Evolutionary conservation across 371 early-diverging fungal genomes (phyloP).

Genomic region (Nosema muscidifuracis): DNA sequence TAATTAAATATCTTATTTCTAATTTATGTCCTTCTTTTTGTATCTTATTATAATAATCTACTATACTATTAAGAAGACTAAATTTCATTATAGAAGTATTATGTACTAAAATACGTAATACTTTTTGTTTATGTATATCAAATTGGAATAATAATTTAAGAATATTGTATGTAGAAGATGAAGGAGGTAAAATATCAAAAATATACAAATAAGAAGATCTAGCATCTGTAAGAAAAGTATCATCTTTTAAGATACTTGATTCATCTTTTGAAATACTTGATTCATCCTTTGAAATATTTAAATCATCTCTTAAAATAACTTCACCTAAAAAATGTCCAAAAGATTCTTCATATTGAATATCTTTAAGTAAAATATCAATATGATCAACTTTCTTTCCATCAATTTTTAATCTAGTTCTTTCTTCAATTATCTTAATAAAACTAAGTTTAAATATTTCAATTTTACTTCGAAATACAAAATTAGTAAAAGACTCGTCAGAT

Average conservation of each 20-base stretch:
- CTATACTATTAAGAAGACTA: slow-evolving; percentile 5
- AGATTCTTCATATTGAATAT: background rate
- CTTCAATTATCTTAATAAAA: background rate
- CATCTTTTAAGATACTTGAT: too few species aligned
- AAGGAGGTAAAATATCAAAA: background rate
- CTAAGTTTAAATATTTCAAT: background rate
- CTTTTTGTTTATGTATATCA: background rate
- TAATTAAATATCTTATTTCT: slow-evolving; percentile 14
- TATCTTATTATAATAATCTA: slow-evolving; percentile 29
- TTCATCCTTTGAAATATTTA: too few species aligned
- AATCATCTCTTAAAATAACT: background rate
- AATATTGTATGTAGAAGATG: too few species aligned
- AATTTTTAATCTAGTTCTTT: background rate
- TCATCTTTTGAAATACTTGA: too few species aligned
- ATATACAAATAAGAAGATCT: background rate
- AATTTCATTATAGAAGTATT: background rate
- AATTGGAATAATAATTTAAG: background rate
- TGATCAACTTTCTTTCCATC: background rate
- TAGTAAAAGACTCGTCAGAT: background rate
- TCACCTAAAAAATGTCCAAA: slow-evolving; percentile 18
- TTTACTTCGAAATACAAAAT: background rate
- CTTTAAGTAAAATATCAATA: background rate
- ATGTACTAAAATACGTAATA: background rate
- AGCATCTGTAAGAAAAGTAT: background rate
- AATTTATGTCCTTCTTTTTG: slow-evolving; percentile 23